Conservation (phyloP, 306 rosid species). For the Albizia julibrissin region DNA sequence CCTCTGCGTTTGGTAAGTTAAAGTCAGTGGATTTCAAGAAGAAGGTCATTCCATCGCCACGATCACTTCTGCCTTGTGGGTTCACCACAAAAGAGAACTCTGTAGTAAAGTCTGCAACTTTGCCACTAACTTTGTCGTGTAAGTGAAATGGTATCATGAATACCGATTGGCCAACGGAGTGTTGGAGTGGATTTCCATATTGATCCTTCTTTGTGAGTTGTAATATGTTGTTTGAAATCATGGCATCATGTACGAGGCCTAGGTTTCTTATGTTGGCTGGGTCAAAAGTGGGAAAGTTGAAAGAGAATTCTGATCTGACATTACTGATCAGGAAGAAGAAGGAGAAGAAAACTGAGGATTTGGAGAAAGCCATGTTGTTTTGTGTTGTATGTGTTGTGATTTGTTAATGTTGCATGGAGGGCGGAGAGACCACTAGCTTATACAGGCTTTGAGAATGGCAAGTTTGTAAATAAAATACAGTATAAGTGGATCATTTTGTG, state of each 20-base stretch:
- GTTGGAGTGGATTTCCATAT: neutral
- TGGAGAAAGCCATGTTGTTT: neutral
- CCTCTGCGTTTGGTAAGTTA: neutral
- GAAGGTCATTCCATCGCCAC: slow-evolving; percentile 15
- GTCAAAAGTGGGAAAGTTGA: slow-evolving; percentile 13
- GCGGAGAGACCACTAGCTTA: neutral
- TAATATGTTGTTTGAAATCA: neutral
- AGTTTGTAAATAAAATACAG: neutral
- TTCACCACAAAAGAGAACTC: neutral
- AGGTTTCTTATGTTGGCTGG: neutral
- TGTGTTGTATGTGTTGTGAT: neutral
- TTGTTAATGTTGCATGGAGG: slow-evolving; percentile 4
- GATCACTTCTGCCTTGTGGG: neutral
- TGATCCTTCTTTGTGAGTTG: slow-evolving; percentile 16
- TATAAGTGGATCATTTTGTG: neutral
- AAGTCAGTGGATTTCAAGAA: neutral
- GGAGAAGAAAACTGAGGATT: neutral
- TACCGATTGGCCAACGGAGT: neutral
- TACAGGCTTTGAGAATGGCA: neutral
- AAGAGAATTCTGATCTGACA: slow-evolving; percentile 18
- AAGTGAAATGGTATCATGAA: neutral
- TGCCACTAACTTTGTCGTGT: neutral
- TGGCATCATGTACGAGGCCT: neutral
- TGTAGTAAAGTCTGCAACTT: neutral
- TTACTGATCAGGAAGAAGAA: neutral